A percentile compares a stretch with the other conserved stretches of the same genome.
Conservation (phyloP, 1,284 basidiomycete species). For the Fereydounia khargensis region DNA sequence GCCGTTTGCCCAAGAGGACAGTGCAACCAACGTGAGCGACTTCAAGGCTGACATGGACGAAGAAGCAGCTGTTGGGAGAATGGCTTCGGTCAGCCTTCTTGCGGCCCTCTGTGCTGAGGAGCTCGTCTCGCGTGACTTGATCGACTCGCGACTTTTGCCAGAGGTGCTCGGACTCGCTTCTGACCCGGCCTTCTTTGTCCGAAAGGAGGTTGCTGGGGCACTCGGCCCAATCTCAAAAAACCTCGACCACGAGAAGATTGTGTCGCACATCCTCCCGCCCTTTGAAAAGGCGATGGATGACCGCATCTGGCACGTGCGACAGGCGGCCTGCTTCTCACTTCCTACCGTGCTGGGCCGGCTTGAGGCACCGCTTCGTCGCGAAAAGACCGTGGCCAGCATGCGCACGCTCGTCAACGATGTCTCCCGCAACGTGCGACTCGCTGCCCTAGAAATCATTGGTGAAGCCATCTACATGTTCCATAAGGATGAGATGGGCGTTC, state of each 20-base stretch:
- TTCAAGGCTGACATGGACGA: constrained; percentile 50
- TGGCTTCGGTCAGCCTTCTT: constrained; percentile 90
- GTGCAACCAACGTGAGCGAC: constrained; percentile 22
- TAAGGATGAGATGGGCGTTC: constrained; percentile 63
- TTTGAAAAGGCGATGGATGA: constrained; percentile 74
- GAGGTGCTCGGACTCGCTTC: constrained; percentile 77
- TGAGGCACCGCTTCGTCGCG: constrained; percentile 20
- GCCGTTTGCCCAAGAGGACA: constrained; percentile 22
- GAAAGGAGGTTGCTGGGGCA: constrained; percentile 85
- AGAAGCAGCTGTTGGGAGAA: constrained; percentile 80
- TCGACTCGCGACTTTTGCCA: constrained; percentile 70
- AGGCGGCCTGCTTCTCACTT: constrained; percentile 81
- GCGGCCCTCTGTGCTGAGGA: constrained; percentile 68
- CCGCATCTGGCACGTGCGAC: constrained; percentile 77
- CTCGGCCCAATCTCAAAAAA: constrained; percentile 83
- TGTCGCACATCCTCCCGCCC: constrained; percentile 65
- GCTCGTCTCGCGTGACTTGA: constrained; percentile 62
- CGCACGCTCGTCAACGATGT: constrained; percentile 67
- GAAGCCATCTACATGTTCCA: constrained; percentile 86
- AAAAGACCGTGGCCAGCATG: constrained; percentile 42
- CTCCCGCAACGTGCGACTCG: constrained; percentile 71
- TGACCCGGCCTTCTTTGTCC: constrained; percentile 78
- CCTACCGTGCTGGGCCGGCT: constrained; percentile 60
- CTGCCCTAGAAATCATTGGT: constrained; percentile 83
- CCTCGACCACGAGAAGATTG: constrained; percentile 70